phyloP scores from a whole-genome alignment of 768 basidiomycete genomes.

The Suillus fuscotomentosus region DNA sequence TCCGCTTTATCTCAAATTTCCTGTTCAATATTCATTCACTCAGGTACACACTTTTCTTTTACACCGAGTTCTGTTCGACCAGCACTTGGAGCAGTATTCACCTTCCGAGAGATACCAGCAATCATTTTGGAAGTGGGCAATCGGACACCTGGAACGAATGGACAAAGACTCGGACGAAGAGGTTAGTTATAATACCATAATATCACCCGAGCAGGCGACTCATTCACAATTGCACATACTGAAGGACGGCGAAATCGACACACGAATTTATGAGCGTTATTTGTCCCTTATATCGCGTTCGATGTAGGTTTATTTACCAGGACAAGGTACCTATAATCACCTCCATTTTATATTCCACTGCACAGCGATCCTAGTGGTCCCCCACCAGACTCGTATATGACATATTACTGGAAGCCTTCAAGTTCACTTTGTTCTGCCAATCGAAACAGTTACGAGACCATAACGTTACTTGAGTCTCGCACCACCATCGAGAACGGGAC shows the following conservation, averaged over 20 bases:
- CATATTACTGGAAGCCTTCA: conserved; percentile 56
- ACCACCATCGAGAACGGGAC: conserved; percentile 74
- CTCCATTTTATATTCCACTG: background rate
- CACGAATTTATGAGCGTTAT: conserved; percentile 63
- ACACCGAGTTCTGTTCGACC: conserved; percentile 45
- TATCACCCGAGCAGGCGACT: no score
- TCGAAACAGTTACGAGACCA: conserved; percentile 32
- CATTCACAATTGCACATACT: conserved; percentile 10
- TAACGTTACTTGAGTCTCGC: conserved; percentile 72
- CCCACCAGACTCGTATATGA: conserved; percentile 51
- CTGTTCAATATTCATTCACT: conserved; percentile 34
- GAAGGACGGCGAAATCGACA: conserved; percentile 62
- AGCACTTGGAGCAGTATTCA: conserved; percentile 56
- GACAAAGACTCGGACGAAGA: conserved; percentile 31
- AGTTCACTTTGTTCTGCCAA: background rate
- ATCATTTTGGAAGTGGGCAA: conserved; percentile 73
- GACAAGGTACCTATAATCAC: background rate
- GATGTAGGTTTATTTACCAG: conserved; percentile 11
- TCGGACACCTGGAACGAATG: conserved; percentile 51
- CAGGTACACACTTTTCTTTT: conserved; percentile 58
- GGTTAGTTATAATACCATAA: conserved; percentile 34
- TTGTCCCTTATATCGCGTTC: conserved; percentile 43
- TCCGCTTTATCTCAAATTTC: conserved; percentile 41
- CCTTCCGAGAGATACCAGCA: conserved; percentile 64
- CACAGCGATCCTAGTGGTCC: conserved; percentile 25